Percentiles rank a stretch among this genome's conserved stretches.
phyloP scores from a whole-genome alignment of 2,329 filamentous ascomycete species.

The Raffaelea albimanens region DNA sequence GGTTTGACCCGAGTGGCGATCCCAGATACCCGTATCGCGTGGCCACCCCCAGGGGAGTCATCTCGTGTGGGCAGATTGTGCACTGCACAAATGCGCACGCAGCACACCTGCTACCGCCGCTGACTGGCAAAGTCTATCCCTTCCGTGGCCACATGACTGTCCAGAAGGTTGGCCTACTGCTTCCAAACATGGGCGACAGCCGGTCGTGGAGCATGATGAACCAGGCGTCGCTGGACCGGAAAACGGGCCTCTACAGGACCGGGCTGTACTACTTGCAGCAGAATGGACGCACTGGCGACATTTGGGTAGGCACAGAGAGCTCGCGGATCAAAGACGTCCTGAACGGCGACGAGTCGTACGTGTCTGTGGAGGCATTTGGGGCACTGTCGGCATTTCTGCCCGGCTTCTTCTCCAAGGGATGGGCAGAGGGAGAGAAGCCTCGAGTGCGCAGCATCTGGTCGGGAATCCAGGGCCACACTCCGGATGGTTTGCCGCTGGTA shows the following conservation, averaged over 20 bases:
- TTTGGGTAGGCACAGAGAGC: slow-evolving; percentile 10
- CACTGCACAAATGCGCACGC: slow-evolving; percentile 33
- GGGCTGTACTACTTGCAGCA: slow-evolving; percentile 11
- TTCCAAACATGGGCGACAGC: slow-evolving; percentile 7
- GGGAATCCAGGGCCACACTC: slow-evolving; percentile 8
- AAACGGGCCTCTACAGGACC: neutral
- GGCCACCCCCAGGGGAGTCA: slow-evolving; percentile 23
- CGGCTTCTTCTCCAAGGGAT: slow-evolving; percentile 2
- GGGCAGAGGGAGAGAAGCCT: neutral
- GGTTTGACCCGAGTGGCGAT: neutral
- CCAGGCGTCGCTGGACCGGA: neutral
- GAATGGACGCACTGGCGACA: slow-evolving; percentile 3
- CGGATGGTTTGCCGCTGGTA: slow-evolving; percentile 9
- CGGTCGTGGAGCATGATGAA: slow-evolving; percentile 13
- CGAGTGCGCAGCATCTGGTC: slow-evolving; percentile 6
- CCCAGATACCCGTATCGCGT: slow-evolving; percentile 12
- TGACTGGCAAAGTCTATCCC: slow-evolving; percentile 27
- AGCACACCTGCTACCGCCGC: slow-evolving; percentile 29
- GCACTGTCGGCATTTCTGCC: neutral
- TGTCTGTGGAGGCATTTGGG: neutral
- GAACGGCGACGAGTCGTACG: slow-evolving; percentile 3
- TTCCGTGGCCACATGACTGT: slow-evolving; percentile 32
- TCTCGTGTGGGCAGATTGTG: slow-evolving; percentile 25
- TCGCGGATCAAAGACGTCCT: slow-evolving; percentile 6
- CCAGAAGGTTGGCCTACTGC: slow-evolving; percentile 19